Evolutionary conservation across 495 filamentous ascomycete species (phyloP).

Genomic region (Penicillium lagena): DNA sequence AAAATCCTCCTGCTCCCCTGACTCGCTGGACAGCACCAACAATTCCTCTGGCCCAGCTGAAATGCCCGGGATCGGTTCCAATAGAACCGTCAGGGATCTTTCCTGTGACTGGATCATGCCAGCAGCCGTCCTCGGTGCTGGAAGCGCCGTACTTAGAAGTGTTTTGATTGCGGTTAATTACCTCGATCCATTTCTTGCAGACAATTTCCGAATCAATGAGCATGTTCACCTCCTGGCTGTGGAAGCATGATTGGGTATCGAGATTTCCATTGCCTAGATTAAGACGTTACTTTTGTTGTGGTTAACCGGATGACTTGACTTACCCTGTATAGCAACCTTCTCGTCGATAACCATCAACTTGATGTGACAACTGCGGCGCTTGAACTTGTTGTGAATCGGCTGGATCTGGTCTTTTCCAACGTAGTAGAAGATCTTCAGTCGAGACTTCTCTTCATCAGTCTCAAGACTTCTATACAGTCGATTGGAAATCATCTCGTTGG

Average conservation of each 20-base stretch:
- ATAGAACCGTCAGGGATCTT: conserved; percentile 51
- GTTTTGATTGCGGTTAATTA: conserved; percentile 62
- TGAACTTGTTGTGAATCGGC: conserved; percentile 56
- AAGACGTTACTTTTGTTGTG: not conserved
- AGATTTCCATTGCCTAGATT: conserved; percentile 62
- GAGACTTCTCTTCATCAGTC: conserved; percentile 33
- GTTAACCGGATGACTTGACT: not conserved
- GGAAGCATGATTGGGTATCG: conserved; percentile 76
- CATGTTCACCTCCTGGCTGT: conserved; percentile 70
- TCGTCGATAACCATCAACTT: conserved; percentile 72
- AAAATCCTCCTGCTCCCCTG: conserved; percentile 54
- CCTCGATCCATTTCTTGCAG: conserved; percentile 57
- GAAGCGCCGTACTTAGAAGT: conserved; percentile 57
- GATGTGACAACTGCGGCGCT: conserved; percentile 63
- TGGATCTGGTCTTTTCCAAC: conserved; percentile 63
- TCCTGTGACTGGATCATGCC: conserved; percentile 46
- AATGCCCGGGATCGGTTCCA: conserved; percentile 50
- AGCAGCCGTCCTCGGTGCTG: conserved; percentile 43
- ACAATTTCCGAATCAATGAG: conserved; percentile 57
- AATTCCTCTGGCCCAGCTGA: conserved; percentile 57
- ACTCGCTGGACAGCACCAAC: conserved; percentile 58
- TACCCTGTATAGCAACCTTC: conserved; percentile 54
- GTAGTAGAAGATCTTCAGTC: conserved; percentile 59
- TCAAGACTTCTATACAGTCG: conserved; percentile 46
- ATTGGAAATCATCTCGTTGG: conserved; percentile 63